phyloP scores from a whole-genome alignment of 2,329 filamentous ascomycete species.

The Nigrospora oryzae region DNA sequence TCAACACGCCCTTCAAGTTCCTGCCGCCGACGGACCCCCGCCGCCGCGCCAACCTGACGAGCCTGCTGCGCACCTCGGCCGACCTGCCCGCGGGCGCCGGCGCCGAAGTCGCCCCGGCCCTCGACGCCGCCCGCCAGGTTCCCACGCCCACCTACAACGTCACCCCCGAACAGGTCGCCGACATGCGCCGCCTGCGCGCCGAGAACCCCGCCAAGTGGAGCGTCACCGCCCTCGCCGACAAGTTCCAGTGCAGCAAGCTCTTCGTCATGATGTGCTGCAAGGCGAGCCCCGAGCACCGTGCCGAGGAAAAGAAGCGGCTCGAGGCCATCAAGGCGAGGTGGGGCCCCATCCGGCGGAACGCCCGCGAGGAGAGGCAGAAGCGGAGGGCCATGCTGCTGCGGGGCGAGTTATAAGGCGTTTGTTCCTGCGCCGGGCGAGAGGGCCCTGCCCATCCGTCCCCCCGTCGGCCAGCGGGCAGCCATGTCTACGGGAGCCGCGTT shows the following conservation, averaged over 20 bases:
- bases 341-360: slow-evolving; percentile 46
- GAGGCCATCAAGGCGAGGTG: slow-evolving; percentile 44
- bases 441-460: no score
- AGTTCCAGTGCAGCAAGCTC: slow-evolving; percentile 45
- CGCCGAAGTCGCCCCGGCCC: slow-evolving; percentile 20
- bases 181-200: slow-evolving; percentile 48
- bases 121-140: slow-evolving; percentile 7
- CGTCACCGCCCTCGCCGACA: slow-evolving; percentile 40
- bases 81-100: slow-evolving; percentile 8
- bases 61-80: slow-evolving; percentile 28
- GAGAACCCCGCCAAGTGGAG: slow-evolving; percentile 48
- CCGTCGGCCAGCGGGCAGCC: no score
- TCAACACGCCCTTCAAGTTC: slow-evolving; percentile 60
- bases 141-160: slow-evolving; percentile 36
- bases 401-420: slow-evolving; percentile 35
- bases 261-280: slow-evolving; percentile 53
- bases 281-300: slow-evolving; percentile 37
- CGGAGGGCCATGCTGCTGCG: slow-evolving; percentile 43
- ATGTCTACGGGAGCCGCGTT: no score
- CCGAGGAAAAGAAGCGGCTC: slow-evolving; percentile 32
- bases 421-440: no score
- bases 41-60: slow-evolving; percentile 36
- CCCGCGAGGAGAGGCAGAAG: slow-evolving; percentile 45
- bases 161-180: slow-evolving; percentile 43
- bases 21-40: slow-evolving; percentile 49